Conservation (phyloP, 2,329 filamentous ascomycete species). For the Berkeleyomyces rouxiae region DNA sequence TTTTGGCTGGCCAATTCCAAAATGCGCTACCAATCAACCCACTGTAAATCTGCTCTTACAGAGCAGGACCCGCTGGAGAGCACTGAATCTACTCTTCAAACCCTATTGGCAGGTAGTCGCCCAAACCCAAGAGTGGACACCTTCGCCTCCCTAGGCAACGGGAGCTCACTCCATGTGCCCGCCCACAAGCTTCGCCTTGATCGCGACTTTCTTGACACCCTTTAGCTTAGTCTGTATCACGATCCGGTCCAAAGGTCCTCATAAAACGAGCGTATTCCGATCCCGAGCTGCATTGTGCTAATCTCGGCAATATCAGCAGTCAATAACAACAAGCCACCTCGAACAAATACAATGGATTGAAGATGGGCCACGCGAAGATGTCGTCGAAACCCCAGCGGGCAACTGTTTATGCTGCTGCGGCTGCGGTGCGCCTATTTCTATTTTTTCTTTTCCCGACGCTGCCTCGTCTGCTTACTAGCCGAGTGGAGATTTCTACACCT, state of each 20-base stretch:
- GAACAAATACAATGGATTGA: constrained; percentile 12
- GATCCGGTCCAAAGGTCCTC: background rate
- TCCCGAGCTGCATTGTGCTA: background rate
- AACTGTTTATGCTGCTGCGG: constrained; percentile 55
- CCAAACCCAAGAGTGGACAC: constrained; percentile 8
- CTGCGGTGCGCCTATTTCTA: constrained; percentile 61
- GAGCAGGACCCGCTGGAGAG: background rate
- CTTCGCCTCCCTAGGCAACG: constrained; percentile 2
- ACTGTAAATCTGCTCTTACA: background rate
- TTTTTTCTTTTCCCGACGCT: constrained; percentile 69
- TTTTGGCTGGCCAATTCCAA: background rate
- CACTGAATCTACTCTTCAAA: background rate
- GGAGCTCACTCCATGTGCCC: background rate
- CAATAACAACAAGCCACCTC: background rate
- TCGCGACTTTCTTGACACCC: background rate
- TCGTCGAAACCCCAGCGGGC: constrained; percentile 11
- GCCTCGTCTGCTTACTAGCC: constrained; percentile 68
- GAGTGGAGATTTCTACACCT: constrained; percentile 92
- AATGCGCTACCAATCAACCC: background rate
- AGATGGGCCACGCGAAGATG: constrained; percentile 9
- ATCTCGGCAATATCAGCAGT: background rate
- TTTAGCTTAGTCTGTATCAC: background rate
- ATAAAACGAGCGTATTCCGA: background rate
- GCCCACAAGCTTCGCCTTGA: background rate
- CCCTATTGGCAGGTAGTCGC: background rate